Base-by-base conservation (phyloP, 2,329 filamentous ascomycete species). In the Ophiostoma piceae region DNA sequence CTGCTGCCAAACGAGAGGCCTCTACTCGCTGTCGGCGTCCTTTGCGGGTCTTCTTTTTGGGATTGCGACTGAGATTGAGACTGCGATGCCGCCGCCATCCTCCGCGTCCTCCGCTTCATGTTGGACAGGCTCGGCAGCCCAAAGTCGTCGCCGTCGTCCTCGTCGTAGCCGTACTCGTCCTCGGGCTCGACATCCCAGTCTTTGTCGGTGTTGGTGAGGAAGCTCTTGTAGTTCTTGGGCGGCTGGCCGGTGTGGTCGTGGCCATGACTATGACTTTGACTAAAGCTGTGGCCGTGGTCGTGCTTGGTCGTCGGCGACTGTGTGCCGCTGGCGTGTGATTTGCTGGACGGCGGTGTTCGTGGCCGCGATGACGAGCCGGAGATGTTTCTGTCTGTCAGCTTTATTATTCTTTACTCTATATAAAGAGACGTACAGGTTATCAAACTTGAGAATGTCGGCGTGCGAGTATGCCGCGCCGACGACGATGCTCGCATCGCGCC, bases 391-490 rank as follows among this genome's bases (percentile, higher is more conserved):
- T 19, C 14, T 43, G 72, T 77, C 43, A 71, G 72, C 51, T n/a
- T n/a, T n/a, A n/a, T n/a, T n/a, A n/a, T n/a, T n/a, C n/a, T n/a
- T n/a, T n/a, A n/a, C n/a, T n/a, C n/a, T n/a, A n/a, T n/a, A n/a
- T n/a, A n/a, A n/a, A 39, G 88, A 87, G 76, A 32, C 32, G 74
- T 85, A 95, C 92, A 94, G 76, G 37, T 88, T 87, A 76, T 92
- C 92, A 76, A 94, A 90, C 79, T 94, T 96, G 75, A 97, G 84
- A 77, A 97, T 92, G 80, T 98, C 94, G 37, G 94, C 92, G 80
- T 99, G 95, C 16, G 95, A 98, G 78, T 99, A 99, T 65, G 94
- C 90, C 70, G 95, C 95, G 74, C 95, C 95, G 71, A 98, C 91
- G 47, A 99, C 91, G 72, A 94, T 86, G 76, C 84, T 87, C 67